Evolutionary conservation across 345 rosid genomes (phyloP), one percentile per base, ranked within the genome.

Genomic region (Trapa bicornis): DNA sequence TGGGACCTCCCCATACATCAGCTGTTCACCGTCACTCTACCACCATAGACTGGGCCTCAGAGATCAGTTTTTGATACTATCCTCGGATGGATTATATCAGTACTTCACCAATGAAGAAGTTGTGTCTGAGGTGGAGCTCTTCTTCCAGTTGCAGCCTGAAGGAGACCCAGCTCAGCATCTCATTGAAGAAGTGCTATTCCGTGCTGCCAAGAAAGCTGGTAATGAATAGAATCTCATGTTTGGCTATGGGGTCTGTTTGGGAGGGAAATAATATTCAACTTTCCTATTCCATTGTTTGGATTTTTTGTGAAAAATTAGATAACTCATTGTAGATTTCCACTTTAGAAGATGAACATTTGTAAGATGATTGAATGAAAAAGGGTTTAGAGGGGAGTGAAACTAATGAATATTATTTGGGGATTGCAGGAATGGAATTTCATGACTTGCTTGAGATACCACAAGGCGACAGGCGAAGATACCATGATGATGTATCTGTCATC

Each of bases 101-200:
- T 94, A 89, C 85, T 81, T 94, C 61, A 94, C 96, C 1, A 91
- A 94, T 3, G 96, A 94, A 71, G 97, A 94, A 75, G 99, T 96
- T 3, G 90, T 94, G 43, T 78, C 87, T 8, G 97, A 89, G 70
- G 97, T 94, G 4, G 93, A 94, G 67, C 89, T 84, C 68, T 94
- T 91, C 86, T 84, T 94, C 61, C 35, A 82, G 9, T 66, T 91
- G 71, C 96, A 94, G 74, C 99, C 99, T 2, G 97, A 91, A 77
- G 99, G 99, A 47, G 99, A 94, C 77, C 99, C 99, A 15, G 99
- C 99, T 0, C 97, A 91, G 70, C 99, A 94, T 72, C 87, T 94
- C 62, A 79, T 94, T 3, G 96, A 94, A 79, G 89, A 91, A 71
- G 88, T 87, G 45, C 78, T 94, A 45, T 89, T 87, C 73, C 96